Percentiles rank a stretch among this genome's conserved stretches.
These are phyloP conservation scores for Lachnellula arida DNA, from an alignment of 2,329 filamentous ascomycete species.

Conservation along the genomic window DNA sequence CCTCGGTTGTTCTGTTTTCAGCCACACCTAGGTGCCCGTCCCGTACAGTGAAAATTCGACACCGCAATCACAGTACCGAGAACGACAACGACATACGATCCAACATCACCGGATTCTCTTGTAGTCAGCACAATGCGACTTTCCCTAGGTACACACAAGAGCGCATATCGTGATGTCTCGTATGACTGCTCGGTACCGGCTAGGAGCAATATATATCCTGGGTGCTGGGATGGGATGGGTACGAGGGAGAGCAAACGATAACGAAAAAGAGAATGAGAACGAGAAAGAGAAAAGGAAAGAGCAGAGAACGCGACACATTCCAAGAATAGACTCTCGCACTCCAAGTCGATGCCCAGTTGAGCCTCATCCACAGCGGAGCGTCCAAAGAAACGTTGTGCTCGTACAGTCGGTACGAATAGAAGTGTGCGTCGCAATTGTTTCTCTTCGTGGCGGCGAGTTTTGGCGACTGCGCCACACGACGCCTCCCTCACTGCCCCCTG, in stretches of 20 bases:
- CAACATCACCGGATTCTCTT: neutral
- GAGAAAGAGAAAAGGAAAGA: neutral
- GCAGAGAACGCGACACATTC: neutral
- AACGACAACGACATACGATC: neutral
- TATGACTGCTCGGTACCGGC: no score
- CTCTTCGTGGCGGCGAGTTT: neutral
- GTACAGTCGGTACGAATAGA: neutral
- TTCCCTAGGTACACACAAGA: neutral
- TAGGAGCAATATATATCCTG: no score
- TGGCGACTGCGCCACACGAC: neutral
- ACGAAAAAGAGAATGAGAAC: neutral
- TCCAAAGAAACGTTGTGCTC: neutral
- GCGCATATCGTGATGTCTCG: neutral
- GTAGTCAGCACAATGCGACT: neutral
- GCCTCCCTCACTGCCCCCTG: neutral
- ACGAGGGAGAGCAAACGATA: no score
- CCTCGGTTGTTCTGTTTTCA: neutral
- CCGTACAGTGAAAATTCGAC: neutral
- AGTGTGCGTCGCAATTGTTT: no score
- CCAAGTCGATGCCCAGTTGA: neutral
- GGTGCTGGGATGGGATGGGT: no score
- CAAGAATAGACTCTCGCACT: neutral
- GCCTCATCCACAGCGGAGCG: neutral
- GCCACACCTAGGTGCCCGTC: no score
- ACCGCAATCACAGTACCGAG: neutral